Percentiles rank a stretch among this genome's conserved stretches.
Evolutionary conservation across 345 rosid genomes (phyloP).

Genomic region (Punica granatum): DNA sequence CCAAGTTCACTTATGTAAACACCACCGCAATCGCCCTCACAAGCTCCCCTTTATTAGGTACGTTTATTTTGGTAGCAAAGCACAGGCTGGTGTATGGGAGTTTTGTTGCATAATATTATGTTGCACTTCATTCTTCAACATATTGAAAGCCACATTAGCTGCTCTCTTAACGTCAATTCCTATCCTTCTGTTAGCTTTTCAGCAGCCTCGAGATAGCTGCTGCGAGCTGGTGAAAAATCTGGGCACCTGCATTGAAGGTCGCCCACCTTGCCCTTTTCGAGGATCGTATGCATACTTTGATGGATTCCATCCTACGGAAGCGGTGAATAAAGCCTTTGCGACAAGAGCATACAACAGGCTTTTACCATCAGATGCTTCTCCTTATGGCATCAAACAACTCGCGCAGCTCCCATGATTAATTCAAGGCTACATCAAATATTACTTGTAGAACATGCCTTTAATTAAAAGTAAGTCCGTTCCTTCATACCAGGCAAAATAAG

Average conservation of each 20-base stretch:
- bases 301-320: constrained; percentile 38
- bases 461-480: too few species aligned
- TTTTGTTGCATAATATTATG: too few species aligned
- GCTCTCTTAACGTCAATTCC: too few species aligned
- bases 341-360: constrained; percentile 12
- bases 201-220: not conserved
- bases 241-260: not conserved
- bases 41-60: not conserved
- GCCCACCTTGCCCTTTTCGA: constrained; percentile 30
- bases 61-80: too few species aligned
- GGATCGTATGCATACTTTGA: constrained; percentile 39
- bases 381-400: constrained; percentile 18
- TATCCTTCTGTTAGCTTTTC: not conserved
- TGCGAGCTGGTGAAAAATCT: not conserved
- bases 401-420: not conserved
- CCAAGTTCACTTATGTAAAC: constrained; percentile 22
- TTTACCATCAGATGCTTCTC: constrained; percentile 16
- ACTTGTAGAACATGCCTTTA: not conserved
- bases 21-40: not conserved
- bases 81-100: too few species aligned
- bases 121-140: too few species aligned
- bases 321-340: constrained; percentile 19
- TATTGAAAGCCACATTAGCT: too few species aligned
- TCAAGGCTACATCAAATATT: not conserved
- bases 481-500: too few species aligned